Conservation (phyloP, 139 green algal genomes). For the Bryopsis sp. region DNA sequence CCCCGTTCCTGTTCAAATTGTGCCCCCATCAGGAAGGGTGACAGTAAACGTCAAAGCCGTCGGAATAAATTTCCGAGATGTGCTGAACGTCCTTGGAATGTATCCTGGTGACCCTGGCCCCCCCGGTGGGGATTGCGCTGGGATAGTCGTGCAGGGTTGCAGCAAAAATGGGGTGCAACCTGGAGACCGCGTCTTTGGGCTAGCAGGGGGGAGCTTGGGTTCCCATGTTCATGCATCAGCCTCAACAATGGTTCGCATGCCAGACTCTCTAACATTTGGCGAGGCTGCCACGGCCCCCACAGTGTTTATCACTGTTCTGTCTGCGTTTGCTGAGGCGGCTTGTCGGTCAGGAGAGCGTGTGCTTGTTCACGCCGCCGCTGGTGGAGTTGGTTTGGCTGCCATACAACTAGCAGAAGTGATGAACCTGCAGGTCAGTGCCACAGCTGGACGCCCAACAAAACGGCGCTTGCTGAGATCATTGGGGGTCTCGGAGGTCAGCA, state of each 20-base stretch:
- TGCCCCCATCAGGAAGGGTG: slow-evolving; percentile 13
- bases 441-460: slow-evolving; percentile 61
- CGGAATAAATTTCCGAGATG: slow-evolving; percentile 79
- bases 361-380: slow-evolving; percentile 67
- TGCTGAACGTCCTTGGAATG: slow-evolving; percentile 63
- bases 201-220: slow-evolving; percentile 63
- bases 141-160: slow-evolving; percentile 25
- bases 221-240: slow-evolving; percentile 48
- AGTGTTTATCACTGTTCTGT: slow-evolving; percentile 69
- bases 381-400: slow-evolving; percentile 69
- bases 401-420: slow-evolving; percentile 37
- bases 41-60: slow-evolving; percentile 58
- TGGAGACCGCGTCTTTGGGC: slow-evolving; percentile 64
- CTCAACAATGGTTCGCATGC: slow-evolving; percentile 52
- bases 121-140: slow-evolving; percentile 48
- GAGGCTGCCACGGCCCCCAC: slow-evolving; percentile 64
- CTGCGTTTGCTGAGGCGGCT: slow-evolving; percentile 42
- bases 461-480: slow-evolving; percentile 46
- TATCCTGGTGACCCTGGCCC: slow-evolving; percentile 46
- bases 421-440: slow-evolving; percentile 39
- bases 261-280: slow-evolving; percentile 50
- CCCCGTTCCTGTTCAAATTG: slow-evolving; percentile 12
- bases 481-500: slow-evolving; percentile 30
- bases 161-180: slow-evolving; percentile 3
- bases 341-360: slow-evolving; percentile 33